Evolutionary conservation across 441 rosid species (phyloP), one percentile per base, ranked within the genome.

Genomic region (Eruca vesicaria): DNA sequence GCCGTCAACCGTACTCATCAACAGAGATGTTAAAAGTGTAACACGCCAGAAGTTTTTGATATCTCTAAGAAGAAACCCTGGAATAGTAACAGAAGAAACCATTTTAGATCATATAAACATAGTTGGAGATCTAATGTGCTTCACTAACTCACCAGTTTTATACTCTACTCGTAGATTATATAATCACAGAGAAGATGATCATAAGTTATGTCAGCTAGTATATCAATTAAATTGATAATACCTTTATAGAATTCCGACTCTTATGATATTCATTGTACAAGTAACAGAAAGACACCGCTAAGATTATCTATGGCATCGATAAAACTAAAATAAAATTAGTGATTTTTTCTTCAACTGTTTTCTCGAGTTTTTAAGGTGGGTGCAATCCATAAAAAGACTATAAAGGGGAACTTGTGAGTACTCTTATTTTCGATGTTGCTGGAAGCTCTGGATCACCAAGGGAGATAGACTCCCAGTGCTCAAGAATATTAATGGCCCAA

Each of bases 41-140:
- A 88, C 96, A 70, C 89, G 90, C 99, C 99, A 95, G 71, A 85
- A 87, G 29, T 83, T 90, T 86, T 95, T 91, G 45, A 95, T 83
- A 71, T 93, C 98, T 75, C 89, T 86, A 31, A 93, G 85, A 53
- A 93, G 82, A 82, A 89, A 79, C 72, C 98, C 98, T 95, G 86
- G 4, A 79, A 60, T 43, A 32, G 21, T 8, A 26, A 26, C 60
- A 79, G 45, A 68, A 9, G 11, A 75, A 11, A 33, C 28, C 43
- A 70, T 64, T 57, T 63, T 9, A 56, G 56, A n/a, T 64, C 65
- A 35, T 23, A 15, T 55, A 43, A 75, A 29, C 26, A 19, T 38
- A 50, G 18, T 75, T 9, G 21, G 59, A 45, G 53, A 41, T 53
- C 45, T 68, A 36, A 26, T 29, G 9, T 41, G 75, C 20, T n/a